Base-by-base conservation (phyloP, 1,284 basidiomycete genomes). In the Cutaneotrichosporon sp. region DNA sequence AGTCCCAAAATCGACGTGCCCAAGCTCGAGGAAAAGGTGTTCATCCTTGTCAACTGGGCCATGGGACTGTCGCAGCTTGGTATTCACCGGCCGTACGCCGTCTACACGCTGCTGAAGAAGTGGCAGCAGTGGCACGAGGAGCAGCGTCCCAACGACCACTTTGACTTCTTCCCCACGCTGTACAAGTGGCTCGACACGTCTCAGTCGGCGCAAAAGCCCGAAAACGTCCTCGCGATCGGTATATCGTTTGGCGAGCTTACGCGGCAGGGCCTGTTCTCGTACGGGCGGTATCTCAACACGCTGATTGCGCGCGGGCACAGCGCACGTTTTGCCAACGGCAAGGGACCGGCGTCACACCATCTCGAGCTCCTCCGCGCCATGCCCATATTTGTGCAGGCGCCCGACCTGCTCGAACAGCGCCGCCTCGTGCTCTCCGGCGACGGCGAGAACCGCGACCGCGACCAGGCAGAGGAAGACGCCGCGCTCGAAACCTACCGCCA, bases 131-230 rank as follows among this genome's bases (percentile, higher is more conserved):
- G 64, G 46, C 61, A 66, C 38, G 65, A 66, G 37, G 60, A 66
- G 22, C 38, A 58, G 36, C 46, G 56, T 18, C 41, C 55, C 26
- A 15, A 44, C 33, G 18, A 53, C 51, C 36, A 63, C 34, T 60
- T 72, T 35, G 69, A 74, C 50, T 61, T 74, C n/a, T 74, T 74
- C 51, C 56, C 64, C 2, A 54, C 67, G 14, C 69, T 93, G 2
- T 90, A 92, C 67, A 84, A 87, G 52, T 94, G 91, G 91, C 78
- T 94, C 22, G 87, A 91, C 66, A 78, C 77, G 0, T 85, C 80
- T 12, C 79, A 81, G 4, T 79, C 82, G 12, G 84, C 85, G 4
- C 80, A 77, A 7, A 81, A 87, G 33, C 59, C 72, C 4, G 75
- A 77, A 15, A 88, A 84, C 66, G 74, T 86, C 2, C 76, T 77